These are phyloP conservation scores for Friedmanniomyces endolithicus DNA, from an alignment of 495 filamentous ascomycete species.

Conservation along the genomic window DNA sequence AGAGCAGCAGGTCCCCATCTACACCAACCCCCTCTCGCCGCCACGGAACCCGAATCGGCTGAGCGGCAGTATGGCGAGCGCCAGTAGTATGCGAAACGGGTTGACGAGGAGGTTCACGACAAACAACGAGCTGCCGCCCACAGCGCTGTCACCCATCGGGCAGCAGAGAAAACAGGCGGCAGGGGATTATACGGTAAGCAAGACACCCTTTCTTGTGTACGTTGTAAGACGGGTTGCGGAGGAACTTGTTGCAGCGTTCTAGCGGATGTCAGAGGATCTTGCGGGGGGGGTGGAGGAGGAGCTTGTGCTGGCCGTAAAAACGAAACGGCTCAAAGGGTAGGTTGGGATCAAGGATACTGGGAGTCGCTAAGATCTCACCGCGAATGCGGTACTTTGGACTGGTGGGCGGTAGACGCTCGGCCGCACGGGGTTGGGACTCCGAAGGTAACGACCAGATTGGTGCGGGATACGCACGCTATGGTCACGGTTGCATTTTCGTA, in stretches of 20 bases:
- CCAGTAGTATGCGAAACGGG: constrained; percentile 52
- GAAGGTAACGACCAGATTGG: not conserved
- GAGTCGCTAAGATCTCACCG: not conserved
- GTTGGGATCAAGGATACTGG: not conserved
- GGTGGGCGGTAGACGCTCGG: not conserved
- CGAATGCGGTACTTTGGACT: not conserved
- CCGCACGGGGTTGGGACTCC: not conserved
- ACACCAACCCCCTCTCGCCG: constrained; percentile 36
- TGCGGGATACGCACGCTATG: not conserved
- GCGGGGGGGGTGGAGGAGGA: not conserved
- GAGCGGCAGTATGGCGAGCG: constrained; percentile 8
- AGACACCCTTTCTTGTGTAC: not conserved
- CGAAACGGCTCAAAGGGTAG: not conserved
- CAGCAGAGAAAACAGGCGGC: constrained; percentile 42
- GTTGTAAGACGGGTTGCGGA: not conserved
- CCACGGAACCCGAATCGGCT: constrained; percentile 17
- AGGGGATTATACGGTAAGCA: constrained; percentile 30
- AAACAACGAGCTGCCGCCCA: constrained; percentile 66
- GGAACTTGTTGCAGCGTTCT: not conserved
- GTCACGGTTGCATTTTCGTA: not conserved
- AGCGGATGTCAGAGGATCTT: not conserved
- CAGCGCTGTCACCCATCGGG: constrained; percentile 50
- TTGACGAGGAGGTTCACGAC: constrained; percentile 90
- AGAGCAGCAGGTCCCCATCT: constrained; percentile 48
- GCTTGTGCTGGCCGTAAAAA: not conserved